These are phyloP conservation scores for Mycena latifolia DNA, from an alignment of 768 basidiomycete genomes.

Conservation along the genomic window DNA sequence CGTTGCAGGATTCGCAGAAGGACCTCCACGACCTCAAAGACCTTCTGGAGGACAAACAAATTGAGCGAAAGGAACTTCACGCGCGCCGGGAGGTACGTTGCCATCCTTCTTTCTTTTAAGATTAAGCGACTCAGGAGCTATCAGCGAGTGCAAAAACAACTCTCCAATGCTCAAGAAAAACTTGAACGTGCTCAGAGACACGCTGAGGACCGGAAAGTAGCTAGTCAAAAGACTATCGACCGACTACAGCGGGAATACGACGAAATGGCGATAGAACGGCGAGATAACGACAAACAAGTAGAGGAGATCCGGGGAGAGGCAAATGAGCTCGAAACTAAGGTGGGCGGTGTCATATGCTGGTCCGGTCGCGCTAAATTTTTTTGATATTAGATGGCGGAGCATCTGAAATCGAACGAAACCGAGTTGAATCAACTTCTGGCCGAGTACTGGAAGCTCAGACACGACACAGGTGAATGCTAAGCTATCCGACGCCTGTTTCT, in stretches of 20 bases:
- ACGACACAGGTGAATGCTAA: constrained; percentile 71
- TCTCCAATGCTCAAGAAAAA: constrained; percentile 86
- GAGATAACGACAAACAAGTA: constrained; percentile 83
- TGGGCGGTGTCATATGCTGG: constrained; percentile 40
- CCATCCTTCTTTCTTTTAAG: background rate
- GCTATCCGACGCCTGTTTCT: constrained; percentile 4
- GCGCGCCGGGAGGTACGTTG: constrained; percentile 73
- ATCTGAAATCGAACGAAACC: constrained; percentile 77
- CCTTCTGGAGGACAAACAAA: constrained; percentile 76
- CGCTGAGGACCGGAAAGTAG: constrained; percentile 81
- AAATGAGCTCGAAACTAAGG: constrained; percentile 76
- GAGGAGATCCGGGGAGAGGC: constrained; percentile 83
- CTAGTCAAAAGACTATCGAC: constrained; percentile 81
- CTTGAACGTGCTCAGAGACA: constrained; percentile 83
- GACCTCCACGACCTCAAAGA: constrained; percentile 77
- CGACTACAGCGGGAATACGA: constrained; percentile 84
- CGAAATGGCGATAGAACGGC: constrained; percentile 79
- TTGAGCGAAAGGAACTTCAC: constrained; percentile 78
- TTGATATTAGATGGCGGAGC: constrained; percentile 75
- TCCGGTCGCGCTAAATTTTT: constrained; percentile 6
- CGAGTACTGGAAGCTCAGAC: constrained; percentile 87
- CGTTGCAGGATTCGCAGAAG: constrained; percentile 75
- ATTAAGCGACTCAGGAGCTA: constrained; percentile 2
- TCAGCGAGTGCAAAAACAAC: constrained; percentile 86
- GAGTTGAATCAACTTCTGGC: constrained; percentile 86